A percentile compares a stretch with the other conserved stretches of the same genome.
phyloP scores from a whole-genome alignment of 192 early-diverging fungal species.

The Geosiphon pyriformis region DNA sequence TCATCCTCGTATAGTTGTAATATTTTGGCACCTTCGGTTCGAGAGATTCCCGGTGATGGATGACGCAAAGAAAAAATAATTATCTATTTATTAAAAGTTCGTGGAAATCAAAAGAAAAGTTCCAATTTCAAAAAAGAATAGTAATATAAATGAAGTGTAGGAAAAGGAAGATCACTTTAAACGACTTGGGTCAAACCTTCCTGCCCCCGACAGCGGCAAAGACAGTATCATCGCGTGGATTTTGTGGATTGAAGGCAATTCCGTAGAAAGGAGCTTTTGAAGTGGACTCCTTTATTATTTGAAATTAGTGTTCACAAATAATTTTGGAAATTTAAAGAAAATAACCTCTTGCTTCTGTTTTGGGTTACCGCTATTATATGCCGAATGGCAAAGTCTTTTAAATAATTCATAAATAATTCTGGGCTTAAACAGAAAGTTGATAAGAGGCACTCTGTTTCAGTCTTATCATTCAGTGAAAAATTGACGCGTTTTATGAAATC shows the following conservation, averaged over 20 bases:
- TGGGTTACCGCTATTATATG: no score
- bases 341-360: no score
- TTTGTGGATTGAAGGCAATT: constrained; percentile 3
- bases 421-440: no score
- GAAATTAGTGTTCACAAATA: no score
- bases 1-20: constrained; percentile 20
- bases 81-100: not conserved
- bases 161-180: not conserved
- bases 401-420: no score
- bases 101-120: no score
- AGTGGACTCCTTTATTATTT: not conserved
- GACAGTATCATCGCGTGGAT: not conserved
- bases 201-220: constrained; percentile 15
- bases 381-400: no score
- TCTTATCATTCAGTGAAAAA: no score
- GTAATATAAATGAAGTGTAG: not conserved
- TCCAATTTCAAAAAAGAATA: not conserved
- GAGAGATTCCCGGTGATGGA: not conserved
- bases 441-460: no score
- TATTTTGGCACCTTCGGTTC: not conserved
- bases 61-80: not conserved
- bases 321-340: no score
- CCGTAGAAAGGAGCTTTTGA: constrained; percentile 20
- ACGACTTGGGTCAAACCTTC: not conserved
- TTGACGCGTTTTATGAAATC: no score